phyloP scores from a whole-genome alignment of 176 grass and related monocot species.

The Puccinellia tenuiflora region DNA sequence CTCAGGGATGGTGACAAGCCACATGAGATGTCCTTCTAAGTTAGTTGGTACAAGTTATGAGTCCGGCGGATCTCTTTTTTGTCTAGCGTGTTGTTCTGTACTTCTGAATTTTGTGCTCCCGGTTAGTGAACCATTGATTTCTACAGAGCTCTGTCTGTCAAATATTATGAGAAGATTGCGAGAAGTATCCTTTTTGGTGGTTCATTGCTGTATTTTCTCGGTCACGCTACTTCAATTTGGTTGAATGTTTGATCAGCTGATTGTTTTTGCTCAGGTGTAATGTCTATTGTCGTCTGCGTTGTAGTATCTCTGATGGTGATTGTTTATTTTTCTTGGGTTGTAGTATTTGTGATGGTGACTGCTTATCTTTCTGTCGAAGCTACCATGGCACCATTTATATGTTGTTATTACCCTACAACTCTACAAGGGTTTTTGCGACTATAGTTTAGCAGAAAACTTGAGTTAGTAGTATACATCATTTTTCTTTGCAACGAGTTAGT shows the following conservation, averaged over 20 bases:
- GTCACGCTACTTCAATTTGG: not conserved
- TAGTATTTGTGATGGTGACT: no score
- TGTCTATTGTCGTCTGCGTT: no score
- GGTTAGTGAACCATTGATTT: slow-evolving; percentile 23
- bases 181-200: not conserved
- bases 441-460: no score
- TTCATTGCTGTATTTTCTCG: not conserved
- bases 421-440: no score
- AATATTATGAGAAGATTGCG: slow-evolving; percentile 37
- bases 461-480: no score
- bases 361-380: no score
- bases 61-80: slow-evolving; percentile 3
- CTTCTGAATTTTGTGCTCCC: slow-evolving; percentile 8
- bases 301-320: not conserved
- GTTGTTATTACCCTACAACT: no score
- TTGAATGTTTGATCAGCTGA: not conserved
- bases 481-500: no score
- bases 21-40: slow-evolving; percentile 88
- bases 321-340: not conserved
- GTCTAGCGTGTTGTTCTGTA: slow-evolving; percentile 22
- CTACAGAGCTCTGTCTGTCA: slow-evolving; percentile 12
- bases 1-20: slow-evolving; percentile 87
- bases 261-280: not conserved
- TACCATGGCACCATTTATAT: no score
- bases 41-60: slow-evolving; percentile 5